A percentile compares a stretch with the other conserved stretches of the same genome.
phyloP scores from a whole-genome alignment of 257 asterid species.

The Euphrasia confusa region DNA sequence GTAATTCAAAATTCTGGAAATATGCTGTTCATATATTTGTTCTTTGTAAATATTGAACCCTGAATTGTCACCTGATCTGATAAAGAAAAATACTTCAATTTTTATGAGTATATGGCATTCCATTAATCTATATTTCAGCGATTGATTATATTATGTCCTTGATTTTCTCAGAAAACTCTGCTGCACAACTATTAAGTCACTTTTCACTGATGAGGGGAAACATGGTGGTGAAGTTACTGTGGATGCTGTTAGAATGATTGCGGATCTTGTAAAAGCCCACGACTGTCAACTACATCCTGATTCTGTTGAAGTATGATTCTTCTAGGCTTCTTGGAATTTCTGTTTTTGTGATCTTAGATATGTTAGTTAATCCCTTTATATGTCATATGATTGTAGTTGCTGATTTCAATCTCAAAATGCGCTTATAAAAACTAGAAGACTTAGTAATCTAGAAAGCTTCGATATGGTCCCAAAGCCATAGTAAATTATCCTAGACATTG shows the following conservation, averaged over 20 bases:
- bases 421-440: background rate
- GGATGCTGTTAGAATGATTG: slow-evolving; percentile 84
- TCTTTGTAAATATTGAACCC: background rate
- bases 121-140: slow-evolving; percentile 7
- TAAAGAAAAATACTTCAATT: slow-evolving; percentile 5
- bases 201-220: slow-evolving; percentile 79
- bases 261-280: slow-evolving; percentile 71
- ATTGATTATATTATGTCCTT: slow-evolving; percentile 18
- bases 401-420: background rate
- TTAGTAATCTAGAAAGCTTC: no score
- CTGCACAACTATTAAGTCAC: slow-evolving; percentile 62
- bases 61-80: slow-evolving; percentile 4
- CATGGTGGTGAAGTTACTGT: slow-evolving; percentile 95
- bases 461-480: background rate
- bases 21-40: background rate
- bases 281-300: slow-evolving; percentile 89
- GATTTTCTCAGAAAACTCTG: slow-evolving; percentile 57
- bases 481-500: slow-evolving; percentile 31
- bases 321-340: slow-evolving; percentile 5
- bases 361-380: background rate
- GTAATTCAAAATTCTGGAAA: no score
- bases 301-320: slow-evolving; percentile 62
- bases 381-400: background rate
- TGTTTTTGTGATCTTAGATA: slow-evolving; percentile 6
- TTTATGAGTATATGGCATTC: background rate